Percentiles rank a stretch among this genome's conserved stretches.
Conservation (phyloP, 768 basidiomycete species). For the Suillus ampliporus region DNA sequence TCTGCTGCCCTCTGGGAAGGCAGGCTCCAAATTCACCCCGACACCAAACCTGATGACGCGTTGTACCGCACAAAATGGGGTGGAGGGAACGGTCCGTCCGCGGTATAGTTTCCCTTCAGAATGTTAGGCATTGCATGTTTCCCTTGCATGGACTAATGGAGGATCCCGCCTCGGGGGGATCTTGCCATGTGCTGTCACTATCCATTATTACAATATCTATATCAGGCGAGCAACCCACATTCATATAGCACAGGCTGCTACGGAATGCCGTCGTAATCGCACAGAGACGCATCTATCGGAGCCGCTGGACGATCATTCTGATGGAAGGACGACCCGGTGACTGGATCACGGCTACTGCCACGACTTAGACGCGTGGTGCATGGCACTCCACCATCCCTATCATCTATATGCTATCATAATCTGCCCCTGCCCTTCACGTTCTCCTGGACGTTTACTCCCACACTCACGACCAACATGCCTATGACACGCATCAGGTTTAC, state of each 20-base stretch:
- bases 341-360: constrained; percentile 2
- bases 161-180: neutral
- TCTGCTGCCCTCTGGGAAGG: constrained; percentile 87
- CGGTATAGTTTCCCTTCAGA: constrained; percentile 1
- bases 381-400: neutral
- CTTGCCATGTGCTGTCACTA: neutral
- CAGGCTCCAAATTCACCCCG: constrained; percentile 86
- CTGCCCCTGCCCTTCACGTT: constrained; percentile 3
- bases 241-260: neutral
- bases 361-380: neutral
- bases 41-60: constrained; percentile 73
- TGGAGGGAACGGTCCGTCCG: constrained; percentile 20
- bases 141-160: constrained; percentile 1
- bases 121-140: neutral
- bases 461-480: constrained; percentile 1
- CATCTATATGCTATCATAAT: neutral
- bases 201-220: constrained; percentile 11
- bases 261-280: constrained; percentile 6
- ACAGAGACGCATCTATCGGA: neutral
- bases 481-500: constrained; percentile 1
- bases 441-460: neutral
- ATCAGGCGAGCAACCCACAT: constrained; percentile 1
- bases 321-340: constrained; percentile 3
- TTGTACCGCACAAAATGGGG: constrained; percentile 42
- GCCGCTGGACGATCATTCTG: constrained; percentile 10